Conservation (phyloP, 768 basidiomycete genomes). For the Boletus huronensis region DNA sequence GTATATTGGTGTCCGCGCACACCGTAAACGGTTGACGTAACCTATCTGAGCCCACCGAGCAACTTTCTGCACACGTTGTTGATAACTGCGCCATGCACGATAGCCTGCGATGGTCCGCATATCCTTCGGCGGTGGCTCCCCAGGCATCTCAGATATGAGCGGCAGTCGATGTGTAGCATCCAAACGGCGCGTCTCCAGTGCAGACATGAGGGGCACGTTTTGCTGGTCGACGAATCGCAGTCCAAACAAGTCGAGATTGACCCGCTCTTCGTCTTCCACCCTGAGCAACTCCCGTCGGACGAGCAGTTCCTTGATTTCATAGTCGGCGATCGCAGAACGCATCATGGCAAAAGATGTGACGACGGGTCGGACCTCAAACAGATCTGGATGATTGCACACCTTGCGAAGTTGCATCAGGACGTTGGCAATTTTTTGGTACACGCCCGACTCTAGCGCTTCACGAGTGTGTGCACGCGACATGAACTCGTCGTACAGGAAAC, state of each 20-base stretch:
- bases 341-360: constrained; percentile 73
- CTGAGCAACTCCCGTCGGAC: constrained; percentile 69
- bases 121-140: constrained; percentile 69
- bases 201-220: constrained; percentile 48
- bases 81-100: constrained; percentile 46
- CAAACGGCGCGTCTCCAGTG: constrained; percentile 50
- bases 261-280: constrained; percentile 46
- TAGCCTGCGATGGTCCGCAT: constrained; percentile 74
- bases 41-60: constrained; percentile 67
- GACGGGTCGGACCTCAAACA: constrained; percentile 86
- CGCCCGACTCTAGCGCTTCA: constrained; percentile 77
- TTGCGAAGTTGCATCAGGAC: constrained; percentile 98
- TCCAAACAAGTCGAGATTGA: constrained; percentile 64
- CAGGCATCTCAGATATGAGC: constrained; percentile 49
- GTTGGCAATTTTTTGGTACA: constrained; percentile 88
- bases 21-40: constrained; percentile 73
- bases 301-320: constrained; percentile 85
- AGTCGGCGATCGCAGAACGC: constrained; percentile 73
- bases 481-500: constrained; percentile 96
- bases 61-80: constrained; percentile 47
- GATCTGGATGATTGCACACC: constrained; percentile 91
- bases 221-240: constrained; percentile 59
- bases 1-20: constrained; percentile 44
- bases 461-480: constrained; percentile 85
- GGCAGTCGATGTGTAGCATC: constrained; percentile 59